Base-by-base conservation (phyloP, 2,329 filamentous ascomycete species). In the Claviceps africana region DNA sequence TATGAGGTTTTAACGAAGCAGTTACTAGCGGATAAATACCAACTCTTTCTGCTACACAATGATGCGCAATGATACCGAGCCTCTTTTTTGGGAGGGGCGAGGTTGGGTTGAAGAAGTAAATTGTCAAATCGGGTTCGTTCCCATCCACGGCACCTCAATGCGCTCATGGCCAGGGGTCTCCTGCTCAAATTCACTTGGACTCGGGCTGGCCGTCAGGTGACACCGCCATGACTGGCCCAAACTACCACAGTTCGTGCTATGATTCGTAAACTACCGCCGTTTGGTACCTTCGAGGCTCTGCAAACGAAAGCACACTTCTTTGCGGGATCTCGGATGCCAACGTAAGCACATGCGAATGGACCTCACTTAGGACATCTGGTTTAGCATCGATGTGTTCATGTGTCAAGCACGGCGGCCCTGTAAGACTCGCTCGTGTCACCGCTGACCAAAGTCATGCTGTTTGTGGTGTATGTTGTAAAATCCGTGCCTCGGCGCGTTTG, bases 1-100 rank as follows among this genome's bases (percentile, higher is more conserved):
- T 10, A 3, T 37, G 42, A 39, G 49, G 40, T 45, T 45, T 46
- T 45, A 28, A 45, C 49, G 30, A 39, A 51, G 42, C 49, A 46
- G 33, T 46, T 39, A 51, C 49, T 51, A 51, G 49, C 42, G 43
- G 49, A 51, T 51, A 46, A 30, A 46, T 45, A 46, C 43, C 49
- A 37, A 51, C 42, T 51, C 49, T 51, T 46, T 51, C 42, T 51
- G 43, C 46, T 46, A 50, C 48, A 48, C 22, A 17, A 17, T 28
- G n/a, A 22, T 35, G 45, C 22, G 5, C 22, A 25, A 28, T 25
- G 42, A 28, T 31, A 13, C 6, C 28, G 15, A 44, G 13, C 8
- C 21, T 33, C 13, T 33, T n/a, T 10, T 33, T 28, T 19, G n/a
- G n/a, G n/a, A n/a, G n/a, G n/a, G n/a, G n/a, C 25, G 8, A 3